Evolutionary conservation across 164 flowering plant genomes (phyloP), one percentile per base, ranked within the genome.

Genomic region (Echeveria elegans): DNA sequence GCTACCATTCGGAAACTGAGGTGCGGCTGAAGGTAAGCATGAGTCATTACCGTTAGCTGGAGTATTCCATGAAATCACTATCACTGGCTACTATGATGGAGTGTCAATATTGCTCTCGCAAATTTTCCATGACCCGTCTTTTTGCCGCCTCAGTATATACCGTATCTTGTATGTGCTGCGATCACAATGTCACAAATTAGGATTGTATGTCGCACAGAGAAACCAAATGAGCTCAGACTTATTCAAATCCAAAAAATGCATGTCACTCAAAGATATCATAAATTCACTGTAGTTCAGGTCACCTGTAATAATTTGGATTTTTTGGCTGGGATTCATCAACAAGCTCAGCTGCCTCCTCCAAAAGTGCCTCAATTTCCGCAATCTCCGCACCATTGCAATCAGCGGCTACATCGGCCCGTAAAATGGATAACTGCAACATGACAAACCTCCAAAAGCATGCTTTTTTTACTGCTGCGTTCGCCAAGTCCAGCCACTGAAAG

Each of bases 341-440:
- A 73, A 94, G 96, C 79, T 94, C 99, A 48, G 97, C 99, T 36
- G 97, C 97, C 79, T 94, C 99, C 81, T 91, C 96, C 68, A 94
- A n/a, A 41, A 83, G 74, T 69, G 85, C 96, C 76, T 91, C 96
- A 50, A 94, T 83, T 81, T 94, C 95, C 48, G 96, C 94, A 78
- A 80, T 77, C 69, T 86, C 96, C 19, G 67, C 69, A 48, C 82
- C 87, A 60, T 28, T 43, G 24, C 72, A 81, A 74, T 88, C 86
- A 31, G 75, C 77, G 19, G 87, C 47, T 70, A 91, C 80, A 36
- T 94, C 95, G 45, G 99, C 97, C 66, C 80, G 82, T 60, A 86
- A 53, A 43, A 94, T 76, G 38, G 89, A 78, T 72, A 87, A 69
- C 58, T 83, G 85, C 71, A 94, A 83, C 82, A 94, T 69, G 67